These are phyloP conservation scores for Cicer judaicum DNA, from an alignment of 306 rosid genomes.

Conservation along the genomic window DNA sequence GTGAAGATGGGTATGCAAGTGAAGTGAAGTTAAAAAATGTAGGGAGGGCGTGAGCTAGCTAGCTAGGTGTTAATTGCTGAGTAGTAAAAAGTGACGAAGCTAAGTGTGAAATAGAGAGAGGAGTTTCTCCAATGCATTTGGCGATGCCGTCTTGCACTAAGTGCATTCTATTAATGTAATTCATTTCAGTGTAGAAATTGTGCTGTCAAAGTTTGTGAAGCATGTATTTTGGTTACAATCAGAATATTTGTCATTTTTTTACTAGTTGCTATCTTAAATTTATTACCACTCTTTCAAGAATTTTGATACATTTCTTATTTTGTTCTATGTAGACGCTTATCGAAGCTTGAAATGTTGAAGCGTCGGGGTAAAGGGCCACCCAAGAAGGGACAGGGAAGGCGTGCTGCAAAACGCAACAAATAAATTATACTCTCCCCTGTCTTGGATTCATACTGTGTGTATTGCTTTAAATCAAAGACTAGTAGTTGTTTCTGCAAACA, in stretches of 20 bases:
- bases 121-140: constrained; percentile 31
- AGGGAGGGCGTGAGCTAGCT: constrained; percentile 10
- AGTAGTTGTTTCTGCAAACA: constrained; percentile 30
- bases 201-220: constrained; percentile 29
- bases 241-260: constrained; percentile 8
- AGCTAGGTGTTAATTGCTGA: not conserved
- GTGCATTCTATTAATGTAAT: constrained; percentile 17
- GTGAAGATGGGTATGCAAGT: not conserved
- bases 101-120: constrained; percentile 9
- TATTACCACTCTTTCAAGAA: constrained; percentile 14
- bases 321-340: constrained; percentile 63
- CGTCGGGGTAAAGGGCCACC: constrained; percentile 95
- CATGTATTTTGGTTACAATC: constrained; percentile 22
- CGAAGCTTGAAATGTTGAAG: constrained; percentile 91
- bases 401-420: constrained; percentile 81
- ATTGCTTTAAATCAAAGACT: constrained; percentile 40
- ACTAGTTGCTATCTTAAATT: constrained; percentile 23
- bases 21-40: not conserved
- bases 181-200: not conserved
- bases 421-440: constrained; percentile 44
- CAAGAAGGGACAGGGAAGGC: constrained; percentile 92
- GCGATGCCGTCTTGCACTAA: constrained; percentile 26
- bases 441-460: constrained; percentile 30
- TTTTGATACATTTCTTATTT: constrained; percentile 22
- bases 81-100: not conserved